Base-by-base conservation (phyloP, 179 eudicot species). In the Sideroxylon spinosum region DNA sequence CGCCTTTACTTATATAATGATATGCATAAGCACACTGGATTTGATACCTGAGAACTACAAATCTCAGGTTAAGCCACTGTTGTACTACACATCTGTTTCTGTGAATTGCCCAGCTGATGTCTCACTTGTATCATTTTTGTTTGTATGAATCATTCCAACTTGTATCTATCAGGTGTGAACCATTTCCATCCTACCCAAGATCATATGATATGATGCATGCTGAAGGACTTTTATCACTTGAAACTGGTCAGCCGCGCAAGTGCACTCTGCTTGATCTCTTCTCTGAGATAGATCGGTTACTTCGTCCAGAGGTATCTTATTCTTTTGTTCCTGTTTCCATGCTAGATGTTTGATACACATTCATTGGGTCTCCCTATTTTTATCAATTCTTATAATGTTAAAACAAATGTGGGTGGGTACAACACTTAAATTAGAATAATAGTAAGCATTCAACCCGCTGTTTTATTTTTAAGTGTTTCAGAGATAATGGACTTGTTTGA, bases 151-250 rank as follows among this genome's bases (percentile, higher is more conserved):
- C n/a, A 56, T 16, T 65, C 17, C 8, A 20, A 53, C 16, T 52
- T 25, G 49, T 37, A 49, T 52, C 78, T 61, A 81, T 68, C 78
- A 96, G 99, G 98, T 96, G 99, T 86, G 98, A 94, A 86, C 90
- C 97, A 68, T 96, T 96, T 79, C 99, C 99, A 70, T 83, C 97
- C 9, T 96, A 96, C 76, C 97, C 99, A 48, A 93, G 98, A 78
- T 92, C 97, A 63, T 96, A 94, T 78, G 99, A 96, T 83, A 71
- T 96, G 88, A 95, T 96, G 59, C 99, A 96, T 85, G 99, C 93
- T 48, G 87, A 91, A 76, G 97, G 97, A 80, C 86, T 96, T 78
- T 87, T 96, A 71, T 83, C 99, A 66, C 90, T 91, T 74, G 90
- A 89, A 84, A 82, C 82, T 76, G 84, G 78, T 73, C 81, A 88